Evolutionary conservation across 148 eudicot genomes (phyloP).

Genomic region (Rhododendron williamsianum): DNA sequence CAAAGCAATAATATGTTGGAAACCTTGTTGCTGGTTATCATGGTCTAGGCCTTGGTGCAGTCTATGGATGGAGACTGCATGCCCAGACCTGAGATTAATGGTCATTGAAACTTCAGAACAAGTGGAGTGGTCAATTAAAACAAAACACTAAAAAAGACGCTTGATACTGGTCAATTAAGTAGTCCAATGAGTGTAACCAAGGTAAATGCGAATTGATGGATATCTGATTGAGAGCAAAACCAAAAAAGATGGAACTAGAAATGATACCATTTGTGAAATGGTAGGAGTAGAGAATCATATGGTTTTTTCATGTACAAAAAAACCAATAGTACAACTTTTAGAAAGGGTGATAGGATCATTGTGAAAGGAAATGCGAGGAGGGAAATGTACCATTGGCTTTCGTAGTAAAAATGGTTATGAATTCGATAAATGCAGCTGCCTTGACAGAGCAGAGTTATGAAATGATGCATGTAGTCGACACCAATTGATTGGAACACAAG

Average conservation of each 20-base stretch:
- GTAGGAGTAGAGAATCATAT: neutral
- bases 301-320: neutral
- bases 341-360: neutral
- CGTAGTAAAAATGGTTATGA: neutral
- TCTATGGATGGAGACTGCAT: neutral
- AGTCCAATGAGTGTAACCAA: neutral
- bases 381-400: neutral
- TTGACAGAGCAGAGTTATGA: neutral
- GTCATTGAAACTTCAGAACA: neutral
- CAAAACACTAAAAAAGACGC: neutral
- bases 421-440: neutral
- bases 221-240: neutral
- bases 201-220: neutral
- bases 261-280: neutral
- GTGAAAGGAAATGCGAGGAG: neutral
- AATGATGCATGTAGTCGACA: neutral
- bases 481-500: neutral
- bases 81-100: neutral
- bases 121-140: neutral
- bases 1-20: neutral
- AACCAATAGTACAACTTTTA: neutral
- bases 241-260: neutral
- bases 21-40: neutral
- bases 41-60: neutral
- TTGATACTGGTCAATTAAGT: neutral